These are phyloP conservation scores for Camillea tinctor DNA, from an alignment of 2,329 filamentous ascomycete genomes.

Conservation along the genomic window DNA sequence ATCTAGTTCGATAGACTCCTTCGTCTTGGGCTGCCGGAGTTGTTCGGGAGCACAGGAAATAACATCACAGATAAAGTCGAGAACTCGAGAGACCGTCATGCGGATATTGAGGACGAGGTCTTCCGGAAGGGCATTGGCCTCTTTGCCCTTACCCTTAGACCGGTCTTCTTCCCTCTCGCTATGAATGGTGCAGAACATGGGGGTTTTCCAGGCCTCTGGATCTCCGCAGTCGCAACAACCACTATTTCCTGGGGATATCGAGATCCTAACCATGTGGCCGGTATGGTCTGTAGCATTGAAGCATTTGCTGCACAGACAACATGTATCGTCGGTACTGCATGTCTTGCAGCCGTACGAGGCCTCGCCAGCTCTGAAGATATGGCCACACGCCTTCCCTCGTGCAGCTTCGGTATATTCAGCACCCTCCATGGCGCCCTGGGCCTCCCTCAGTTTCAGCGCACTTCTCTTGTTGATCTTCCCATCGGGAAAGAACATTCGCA, in stretches of 20 bases:
- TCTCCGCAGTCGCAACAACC: slow-evolving; percentile 98
- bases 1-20: slow-evolving; percentile 76
- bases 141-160: slow-evolving; percentile 61
- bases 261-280: slow-evolving; percentile 87
- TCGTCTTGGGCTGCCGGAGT: slow-evolving; percentile 79
- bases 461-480: slow-evolving; percentile 61
- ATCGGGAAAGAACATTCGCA: slow-evolving; percentile 78
- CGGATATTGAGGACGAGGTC: slow-evolving; percentile 76
- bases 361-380: slow-evolving; percentile 94
- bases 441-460: slow-evolving; percentile 75
- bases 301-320: slow-evolving; percentile 88
- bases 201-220: slow-evolving; percentile 86
- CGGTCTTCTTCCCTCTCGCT: slow-evolving; percentile 57
- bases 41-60: slow-evolving; percentile 98
- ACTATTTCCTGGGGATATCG: slow-evolving; percentile 83
- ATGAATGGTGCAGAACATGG: slow-evolving; percentile 91
- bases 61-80: slow-evolving; percentile 97
- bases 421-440: slow-evolving; percentile 89
- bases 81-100: slow-evolving; percentile 78
- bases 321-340: slow-evolving; percentile 92
- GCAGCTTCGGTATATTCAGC: slow-evolving; percentile 93
- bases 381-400: slow-evolving; percentile 89
- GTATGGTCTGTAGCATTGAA: slow-evolving; percentile 95
- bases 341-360: slow-evolving; percentile 93
- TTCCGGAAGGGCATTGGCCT: slow-evolving; percentile 61